phyloP scores from a whole-genome alignment of 352 stramenopile genomes.

The Globisporangium perplexum region DNA sequence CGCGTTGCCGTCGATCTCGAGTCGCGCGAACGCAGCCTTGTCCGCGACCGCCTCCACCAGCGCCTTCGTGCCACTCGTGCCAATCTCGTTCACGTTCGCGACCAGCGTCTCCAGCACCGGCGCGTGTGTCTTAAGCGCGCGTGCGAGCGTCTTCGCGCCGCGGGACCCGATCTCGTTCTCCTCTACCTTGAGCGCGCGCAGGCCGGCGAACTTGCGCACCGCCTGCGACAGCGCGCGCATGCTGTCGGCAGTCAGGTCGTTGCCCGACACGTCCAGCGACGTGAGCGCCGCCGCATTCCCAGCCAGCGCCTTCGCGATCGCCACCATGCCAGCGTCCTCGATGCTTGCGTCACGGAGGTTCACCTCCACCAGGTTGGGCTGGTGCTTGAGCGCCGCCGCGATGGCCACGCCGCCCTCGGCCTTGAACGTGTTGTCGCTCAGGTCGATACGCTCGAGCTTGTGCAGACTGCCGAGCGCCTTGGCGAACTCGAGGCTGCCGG shows the following conservation, averaged over 20 bases:
- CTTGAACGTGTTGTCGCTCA: conserved; percentile 94
- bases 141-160: conserved; percentile 72
- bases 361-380: conserved; percentile 72
- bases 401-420: conserved; percentile 82
- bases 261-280: conserved; percentile 91
- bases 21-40: conserved; percentile 45
- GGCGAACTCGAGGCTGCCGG: conserved; percentile 86
- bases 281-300: conserved; percentile 34
- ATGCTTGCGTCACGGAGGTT: conserved; percentile 90
- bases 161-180: conserved; percentile 92
- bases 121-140: conserved; percentile 46
- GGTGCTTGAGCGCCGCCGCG: conserved; percentile 65
- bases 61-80: conserved; percentile 79
- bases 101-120: conserved; percentile 75
- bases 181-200: conserved; percentile 87
- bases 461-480: conserved; percentile 61
- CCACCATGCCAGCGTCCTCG: conserved; percentile 85
- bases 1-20: conserved; percentile 81
- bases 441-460: conserved; percentile 83
- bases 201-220: conserved; percentile 31
- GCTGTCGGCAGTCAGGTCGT: conserved; percentile 81
- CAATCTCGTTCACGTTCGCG: conserved; percentile 86
- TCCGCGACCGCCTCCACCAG: conserved; percentile 55
- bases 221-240: conserved; percentile 41
- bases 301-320: conserved; percentile 77